A percentile compares a stretch with the other conserved stretches of the same genome.
These are phyloP conservation scores for Naegleria gruberi DNA, from an alignment of 208 protist genomes.

Conservation along the genomic window DNA sequence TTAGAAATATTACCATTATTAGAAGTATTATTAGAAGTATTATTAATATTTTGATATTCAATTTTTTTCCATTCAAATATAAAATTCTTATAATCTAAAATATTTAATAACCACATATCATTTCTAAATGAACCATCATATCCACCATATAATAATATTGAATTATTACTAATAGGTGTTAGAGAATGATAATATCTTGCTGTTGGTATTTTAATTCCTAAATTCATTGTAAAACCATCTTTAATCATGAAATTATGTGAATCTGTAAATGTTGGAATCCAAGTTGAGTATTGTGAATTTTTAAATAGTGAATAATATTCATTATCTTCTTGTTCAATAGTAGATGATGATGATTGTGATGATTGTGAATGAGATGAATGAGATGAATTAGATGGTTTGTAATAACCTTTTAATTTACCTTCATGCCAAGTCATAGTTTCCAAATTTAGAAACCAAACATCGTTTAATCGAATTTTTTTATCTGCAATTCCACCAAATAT, in stretches of 20 bases:
- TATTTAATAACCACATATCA: neutral
- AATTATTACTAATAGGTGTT: neutral
- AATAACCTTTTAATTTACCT: neutral
- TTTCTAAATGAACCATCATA: neutral
- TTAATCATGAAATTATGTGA: neutral
- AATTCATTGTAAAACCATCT: neutral
- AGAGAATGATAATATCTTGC: neutral
- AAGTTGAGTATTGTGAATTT: neutral
- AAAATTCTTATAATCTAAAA: neutral
- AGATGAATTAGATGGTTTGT: no score
- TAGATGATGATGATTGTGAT: no score
- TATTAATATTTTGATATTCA: no score
- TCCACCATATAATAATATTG: neutral
- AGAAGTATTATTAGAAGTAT: no score
- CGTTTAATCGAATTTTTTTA: neutral
- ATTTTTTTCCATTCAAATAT: conserved; percentile 10
- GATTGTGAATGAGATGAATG: no score
- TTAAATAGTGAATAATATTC: neutral
- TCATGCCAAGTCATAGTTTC: neutral
- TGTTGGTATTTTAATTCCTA: neutral
- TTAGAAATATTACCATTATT: no score
- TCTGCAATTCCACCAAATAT: neutral
- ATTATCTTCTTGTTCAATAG: neutral
- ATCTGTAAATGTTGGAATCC: neutral
- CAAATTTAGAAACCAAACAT: neutral